Evolutionary conservation across 768 basidiomycete species (phyloP).

Genomic region (Mycena rosella): DNA sequence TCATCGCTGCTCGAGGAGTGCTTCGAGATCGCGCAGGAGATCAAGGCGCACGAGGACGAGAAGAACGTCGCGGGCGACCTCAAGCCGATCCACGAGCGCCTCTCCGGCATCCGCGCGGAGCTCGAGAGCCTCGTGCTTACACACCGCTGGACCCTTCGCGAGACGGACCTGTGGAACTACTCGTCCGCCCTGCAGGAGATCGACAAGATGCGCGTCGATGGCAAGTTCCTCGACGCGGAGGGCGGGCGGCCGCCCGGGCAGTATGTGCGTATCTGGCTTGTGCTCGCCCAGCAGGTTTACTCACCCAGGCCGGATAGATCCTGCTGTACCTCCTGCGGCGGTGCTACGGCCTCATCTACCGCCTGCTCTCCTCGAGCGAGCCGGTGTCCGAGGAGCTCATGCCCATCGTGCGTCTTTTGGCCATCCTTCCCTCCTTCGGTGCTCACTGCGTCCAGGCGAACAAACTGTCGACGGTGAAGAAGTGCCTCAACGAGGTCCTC

Average conservation of each 20-base stretch:
- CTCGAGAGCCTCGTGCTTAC: constrained; percentile 94
- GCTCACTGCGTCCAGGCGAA: constrained; percentile 73
- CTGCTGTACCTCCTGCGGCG: constrained; percentile 92
- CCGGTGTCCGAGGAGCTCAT: constrained; percentile 98
- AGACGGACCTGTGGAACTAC: constrained; percentile 95
- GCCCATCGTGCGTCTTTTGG: constrained; percentile 76
- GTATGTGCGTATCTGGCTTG: constrained; percentile 73
- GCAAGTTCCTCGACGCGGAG: constrained; percentile 95
- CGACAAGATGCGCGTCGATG: constrained; percentile 96
- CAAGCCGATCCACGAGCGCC: constrained; percentile 93
- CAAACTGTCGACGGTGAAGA: constrained; percentile 96
- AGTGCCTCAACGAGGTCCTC: constrained; percentile 94
- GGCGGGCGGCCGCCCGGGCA: constrained; percentile 94
- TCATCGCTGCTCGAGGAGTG: constrained; percentile 95
- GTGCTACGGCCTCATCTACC: constrained; percentile 97
- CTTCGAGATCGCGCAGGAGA: constrained; percentile 96
- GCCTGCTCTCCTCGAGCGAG: constrained; percentile 92
- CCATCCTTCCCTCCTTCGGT: background rate
- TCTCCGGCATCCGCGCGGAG: constrained; percentile 87
- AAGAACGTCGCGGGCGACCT: constrained; percentile 88
- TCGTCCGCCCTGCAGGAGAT: constrained; percentile 94
- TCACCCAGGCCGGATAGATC: constrained; percentile 64
- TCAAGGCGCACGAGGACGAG: constrained; percentile 92
- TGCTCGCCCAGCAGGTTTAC: background rate
- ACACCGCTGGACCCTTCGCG: constrained; percentile 96